Percentiles rank a stretch among this genome's conserved stretches.
phyloP scores from a whole-genome alignment of 768 basidiomycete genomes.

The Pulveroboletus sp. region DNA sequence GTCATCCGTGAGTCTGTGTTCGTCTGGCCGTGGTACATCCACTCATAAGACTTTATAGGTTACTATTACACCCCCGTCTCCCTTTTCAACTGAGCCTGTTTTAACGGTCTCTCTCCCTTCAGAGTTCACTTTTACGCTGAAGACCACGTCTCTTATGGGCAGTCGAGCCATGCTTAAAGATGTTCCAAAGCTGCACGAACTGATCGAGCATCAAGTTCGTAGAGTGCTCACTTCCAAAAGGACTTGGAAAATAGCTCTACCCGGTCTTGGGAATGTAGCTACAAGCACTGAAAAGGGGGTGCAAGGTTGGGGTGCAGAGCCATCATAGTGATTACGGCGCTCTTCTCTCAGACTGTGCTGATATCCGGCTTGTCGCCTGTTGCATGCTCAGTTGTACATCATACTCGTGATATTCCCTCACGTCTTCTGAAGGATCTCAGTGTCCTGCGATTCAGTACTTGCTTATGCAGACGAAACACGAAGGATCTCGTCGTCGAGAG shows the following conservation, averaged over 20 bases:
- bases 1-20: conserved; percentile 46
- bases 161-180: conserved; percentile 97
- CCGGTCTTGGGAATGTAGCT: conserved; percentile 47
- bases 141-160: conserved; percentile 89
- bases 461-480: too few relatives aligned
- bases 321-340: neutral
- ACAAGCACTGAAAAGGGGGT: conserved; percentile 27
- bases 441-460: neutral
- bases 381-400: conserved; percentile 3
- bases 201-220: conserved; percentile 82
- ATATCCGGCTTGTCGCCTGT: neutral
- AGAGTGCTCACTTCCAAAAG: conserved; percentile 54
- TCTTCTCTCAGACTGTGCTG: neutral
- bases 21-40: neutral
- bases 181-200: conserved; percentile 94
- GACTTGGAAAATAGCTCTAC: conserved; percentile 64
- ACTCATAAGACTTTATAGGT: conserved; percentile 39
- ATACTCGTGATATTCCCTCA: neutral
- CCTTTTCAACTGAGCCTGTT: conserved; percentile 49
- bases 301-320: neutral
- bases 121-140: conserved; percentile 81
- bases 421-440: neutral
- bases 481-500: too few relatives aligned
- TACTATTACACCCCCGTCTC: conserved; percentile 55
- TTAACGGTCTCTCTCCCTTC: conserved; percentile 74